Evolutionary conservation across 2,329 filamentous ascomycete species (phyloP), one percentile per base, ranked within the genome.

Genomic region (Diplocarpon rosae): DNA sequence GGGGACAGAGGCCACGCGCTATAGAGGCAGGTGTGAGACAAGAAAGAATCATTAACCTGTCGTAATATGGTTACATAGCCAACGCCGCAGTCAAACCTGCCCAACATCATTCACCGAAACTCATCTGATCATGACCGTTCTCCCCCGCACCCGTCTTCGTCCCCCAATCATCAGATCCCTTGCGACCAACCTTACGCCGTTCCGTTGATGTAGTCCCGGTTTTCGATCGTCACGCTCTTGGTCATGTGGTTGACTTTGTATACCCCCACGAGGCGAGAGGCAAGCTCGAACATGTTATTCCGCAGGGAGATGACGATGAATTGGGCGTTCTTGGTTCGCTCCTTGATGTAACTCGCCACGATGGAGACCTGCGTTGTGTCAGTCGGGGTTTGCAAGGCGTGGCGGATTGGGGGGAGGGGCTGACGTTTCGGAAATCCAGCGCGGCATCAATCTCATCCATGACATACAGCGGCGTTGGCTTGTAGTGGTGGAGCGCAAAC

Each of bases 221-320:
- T 92, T 66, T 92, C 85, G 51, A 92, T 87, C 42, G 85, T 88
- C 16, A 92, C 85, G 64, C 84, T 89, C 76, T 90, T 92, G 49
- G 85, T 92, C 80, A 96, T 98, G 66, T 98, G 90, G 66, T 94
- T 96, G 63, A 98, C 92, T 72, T 98, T 98, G 72, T 98, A 98
- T 45, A 98, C 92, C 55, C 93, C 93, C 12, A 98, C 88, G 48
- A 98, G 75, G 45, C 93, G 78, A 46, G 87, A 80, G n/a, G 93
- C 90, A 52, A 98, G 78, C 71, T 98, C 92, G 66, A 98, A 98
- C 92, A 98, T 98, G 71, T 98, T 98, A 68, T 98, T 98, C 59
- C 92, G 76, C 59, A 98, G 72, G 13, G 88, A 95, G 61, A 98
- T 98, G 60, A 98, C 92, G 57, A 98, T 92, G 64, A 98, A 98